Evolutionary conservation across 371 early-diverging fungal species (phyloP).

Genomic region (Mortierella sp.): DNA sequence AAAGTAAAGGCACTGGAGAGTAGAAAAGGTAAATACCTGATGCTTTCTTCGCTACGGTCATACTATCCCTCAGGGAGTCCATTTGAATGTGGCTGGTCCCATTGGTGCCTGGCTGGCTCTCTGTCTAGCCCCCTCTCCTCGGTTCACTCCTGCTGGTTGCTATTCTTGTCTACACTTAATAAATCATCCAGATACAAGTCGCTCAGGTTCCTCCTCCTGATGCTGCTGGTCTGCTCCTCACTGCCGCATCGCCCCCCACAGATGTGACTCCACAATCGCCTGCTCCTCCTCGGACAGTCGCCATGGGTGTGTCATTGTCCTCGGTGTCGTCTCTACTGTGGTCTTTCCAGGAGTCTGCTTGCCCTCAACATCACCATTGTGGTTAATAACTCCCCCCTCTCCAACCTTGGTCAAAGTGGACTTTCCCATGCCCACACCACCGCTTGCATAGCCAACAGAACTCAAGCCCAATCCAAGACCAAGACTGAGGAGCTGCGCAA

Average conservation of each 20-base stretch:
- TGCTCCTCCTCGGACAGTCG: conserved; percentile 18
- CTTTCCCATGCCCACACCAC: background rate
- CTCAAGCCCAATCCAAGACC: conserved; percentile 1
- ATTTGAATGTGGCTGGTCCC: background rate
- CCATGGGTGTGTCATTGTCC: background rate
- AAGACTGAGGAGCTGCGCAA: background rate
- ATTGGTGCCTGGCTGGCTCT: background rate
- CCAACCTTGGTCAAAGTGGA: background rate
- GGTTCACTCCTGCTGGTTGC: background rate
- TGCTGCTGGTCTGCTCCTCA: background rate
- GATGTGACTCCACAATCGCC: conserved; percentile 11
- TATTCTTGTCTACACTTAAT: background rate
- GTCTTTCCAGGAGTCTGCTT: background rate
- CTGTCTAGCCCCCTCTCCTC: background rate
- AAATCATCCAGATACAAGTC: background rate
- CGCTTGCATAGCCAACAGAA: background rate
- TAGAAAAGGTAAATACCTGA: background rate
- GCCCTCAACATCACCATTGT: background rate
- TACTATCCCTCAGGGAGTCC: background rate
- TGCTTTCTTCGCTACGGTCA: background rate
- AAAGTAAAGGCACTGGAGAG: background rate
- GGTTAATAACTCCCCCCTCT: background rate
- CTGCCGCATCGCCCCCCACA: conserved; percentile 11
- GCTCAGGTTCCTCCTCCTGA: background rate
- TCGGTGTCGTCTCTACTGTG: background rate